Base-by-base conservation (phyloP, 2,329 filamentous ascomycete species). In the Macroventuria anomochaeta region DNA sequence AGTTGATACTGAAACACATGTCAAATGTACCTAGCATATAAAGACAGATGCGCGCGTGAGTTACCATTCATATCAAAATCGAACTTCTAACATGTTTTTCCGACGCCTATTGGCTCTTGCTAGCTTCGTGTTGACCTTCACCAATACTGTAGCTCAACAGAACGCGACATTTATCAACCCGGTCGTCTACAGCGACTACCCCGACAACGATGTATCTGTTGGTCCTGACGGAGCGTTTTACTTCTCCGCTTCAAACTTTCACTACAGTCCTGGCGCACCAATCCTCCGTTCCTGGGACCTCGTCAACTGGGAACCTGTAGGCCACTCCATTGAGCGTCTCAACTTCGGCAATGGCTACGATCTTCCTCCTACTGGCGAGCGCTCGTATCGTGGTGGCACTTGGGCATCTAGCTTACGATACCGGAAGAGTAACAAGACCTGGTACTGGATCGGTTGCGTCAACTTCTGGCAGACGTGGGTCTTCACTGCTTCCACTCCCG, bases 361-460 rank as follows among this genome's bases (percentile, higher is more conserved):
- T 61, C 67, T 83, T 5, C 28, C 46, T 11, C 63, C 65, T 1
- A 67, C 71, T 33, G 68, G 69, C 56, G 67, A n/a, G 61, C 32
- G 77, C 74, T 77, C 76, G 1, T 84, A 84, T 54, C 68, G 76
- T 4, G 73, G 75, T 23, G 82, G 82, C 0, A 83, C 77, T 2
- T 84, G 78, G 77, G 82, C 82, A 0, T 82, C 78, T 0, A 77
- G 77, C 0, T 67, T 85, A 57, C 68, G 79, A 7, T 83, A 83
- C 62, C 75, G 80, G 4, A 59, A 74, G 42, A 79, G 75, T 46
- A 78, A 75, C 23, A 67, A 70, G 0, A 61, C 69, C 0, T 85
- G 75, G 66, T 84, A 84, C 70, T 85, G 82, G 82, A 75, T 81
- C 10, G 83, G 82, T 1, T 85, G 82, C 61, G 74, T 81, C 51